A percentile compares a stretch with the other conserved stretches of the same genome.
Evolutionary conservation across 1,284 basidiomycete genomes (phyloP).

Genomic region (Cryptococcus wingfieldii): DNA sequence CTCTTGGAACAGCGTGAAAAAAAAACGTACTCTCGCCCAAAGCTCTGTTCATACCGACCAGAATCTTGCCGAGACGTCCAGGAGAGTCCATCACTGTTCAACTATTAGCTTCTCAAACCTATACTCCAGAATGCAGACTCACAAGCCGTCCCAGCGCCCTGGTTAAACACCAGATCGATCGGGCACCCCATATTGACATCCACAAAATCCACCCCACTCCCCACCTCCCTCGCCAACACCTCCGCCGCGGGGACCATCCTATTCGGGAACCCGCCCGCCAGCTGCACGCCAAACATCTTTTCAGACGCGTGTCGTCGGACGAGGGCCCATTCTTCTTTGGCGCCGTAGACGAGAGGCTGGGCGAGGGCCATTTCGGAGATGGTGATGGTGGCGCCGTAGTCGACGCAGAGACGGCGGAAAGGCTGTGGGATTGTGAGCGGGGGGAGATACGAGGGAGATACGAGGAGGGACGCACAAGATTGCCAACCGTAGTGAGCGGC

Average conservation of each 20-base stretch:
- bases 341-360: slow-evolving; percentile 72
- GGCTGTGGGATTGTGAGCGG: slow-evolving; percentile 55
- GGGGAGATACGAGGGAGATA: not conserved
- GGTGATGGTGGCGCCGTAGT: slow-evolving; percentile 88
- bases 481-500: slow-evolving; percentile 92
- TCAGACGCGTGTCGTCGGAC: slow-evolving; percentile 83
- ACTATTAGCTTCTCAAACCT: not conserved
- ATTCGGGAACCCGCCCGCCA: slow-evolving; percentile 52
- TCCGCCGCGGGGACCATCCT: slow-evolving; percentile 71
- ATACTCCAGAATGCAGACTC: slow-evolving; percentile 8
- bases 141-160: slow-evolving; percentile 82
- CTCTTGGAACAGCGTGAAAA: not conserved
- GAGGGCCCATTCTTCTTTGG: slow-evolving; percentile 86
- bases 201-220: slow-evolving; percentile 71
- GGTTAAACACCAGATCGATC: slow-evolving; percentile 91
- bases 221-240: slow-evolving; percentile 65
- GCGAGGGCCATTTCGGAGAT: slow-evolving; percentile 88
- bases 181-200: slow-evolving; percentile 92
- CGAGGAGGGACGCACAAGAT: slow-evolving; percentile 59
- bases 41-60: slow-evolving; percentile 87
- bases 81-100: slow-evolving; percentile 74
- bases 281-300: slow-evolving; percentile 82
- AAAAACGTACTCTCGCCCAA: slow-evolving; percentile 68
- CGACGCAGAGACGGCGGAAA: slow-evolving; percentile 82
- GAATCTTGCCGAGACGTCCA: slow-evolving; percentile 74